These are phyloP conservation scores for Hypoxylon sp. DNA, from an alignment of 2,329 filamentous ascomycete species.

Conservation along the genomic window DNA sequence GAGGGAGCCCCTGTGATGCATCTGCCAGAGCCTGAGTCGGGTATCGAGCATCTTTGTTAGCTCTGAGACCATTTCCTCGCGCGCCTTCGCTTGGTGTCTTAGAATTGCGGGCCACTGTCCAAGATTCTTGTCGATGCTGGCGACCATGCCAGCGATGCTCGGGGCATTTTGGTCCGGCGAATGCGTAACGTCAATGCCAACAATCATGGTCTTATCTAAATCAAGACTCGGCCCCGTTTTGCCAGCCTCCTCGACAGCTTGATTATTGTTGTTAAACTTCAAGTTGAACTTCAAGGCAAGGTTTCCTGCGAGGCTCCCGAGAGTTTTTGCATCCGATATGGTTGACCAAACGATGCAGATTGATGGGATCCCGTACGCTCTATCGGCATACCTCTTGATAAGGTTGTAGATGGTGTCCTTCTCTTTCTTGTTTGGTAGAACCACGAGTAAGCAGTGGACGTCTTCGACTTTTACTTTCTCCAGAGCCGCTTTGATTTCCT, in stretches of 20 bases:
- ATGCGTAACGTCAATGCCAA: constrained; percentile 79
- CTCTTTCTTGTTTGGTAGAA: constrained; percentile 52
- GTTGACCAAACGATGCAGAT: constrained; percentile 64
- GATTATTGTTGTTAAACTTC: constrained; percentile 68
- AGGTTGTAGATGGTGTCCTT: constrained; percentile 59
- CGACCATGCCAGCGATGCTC: constrained; percentile 75
- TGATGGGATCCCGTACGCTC: constrained; percentile 64
- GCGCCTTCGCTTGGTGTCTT: constrained; percentile 59
- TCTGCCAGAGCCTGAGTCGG: constrained; percentile 66
- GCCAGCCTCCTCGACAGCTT: constrained; percentile 59
- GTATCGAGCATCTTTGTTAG: constrained; percentile 68
- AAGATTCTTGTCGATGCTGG: constrained; percentile 66
- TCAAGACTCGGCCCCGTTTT: constrained; percentile 46
- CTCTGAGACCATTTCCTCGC: constrained; percentile 70
- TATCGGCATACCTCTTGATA: constrained; percentile 67
- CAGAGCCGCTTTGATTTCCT: too few species aligned
- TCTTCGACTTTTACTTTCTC: too few species aligned
- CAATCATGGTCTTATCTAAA: constrained; percentile 71
- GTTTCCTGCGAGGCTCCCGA: constrained; percentile 60
- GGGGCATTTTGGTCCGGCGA: constrained; percentile 67
- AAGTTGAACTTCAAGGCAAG: constrained; percentile 71
- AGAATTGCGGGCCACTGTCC: constrained; percentile 74
- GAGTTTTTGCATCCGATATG: constrained; percentile 47
- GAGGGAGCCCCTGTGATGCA: constrained; percentile 59
- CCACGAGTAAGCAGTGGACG: constrained; percentile 56